phyloP scores from a whole-genome alignment of 306 rosid genomes.

The Vigna trinervia region DNA sequence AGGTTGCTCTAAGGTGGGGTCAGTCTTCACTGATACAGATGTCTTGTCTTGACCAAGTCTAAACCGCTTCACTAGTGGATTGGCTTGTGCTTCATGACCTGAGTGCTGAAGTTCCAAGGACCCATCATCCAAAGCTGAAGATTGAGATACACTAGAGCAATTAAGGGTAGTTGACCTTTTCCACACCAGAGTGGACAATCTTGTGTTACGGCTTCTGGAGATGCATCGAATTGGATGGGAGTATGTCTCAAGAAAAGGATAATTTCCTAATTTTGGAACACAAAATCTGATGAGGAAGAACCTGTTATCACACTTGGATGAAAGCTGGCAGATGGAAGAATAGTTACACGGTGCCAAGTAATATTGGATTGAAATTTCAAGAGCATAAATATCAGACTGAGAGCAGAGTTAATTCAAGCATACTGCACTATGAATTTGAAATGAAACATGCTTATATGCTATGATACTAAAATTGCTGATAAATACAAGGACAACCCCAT shows the following conservation, averaged over 20 bases:
- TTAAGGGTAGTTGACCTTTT: constrained; percentile 65
- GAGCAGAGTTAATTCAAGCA: constrained; percentile 8
- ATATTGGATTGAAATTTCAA: constrained; percentile 36
- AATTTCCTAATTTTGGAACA: constrained; percentile 59
- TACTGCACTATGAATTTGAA: constrained; percentile 11
- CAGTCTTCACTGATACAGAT: constrained; percentile 55
- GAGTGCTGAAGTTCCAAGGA: constrained; percentile 57
- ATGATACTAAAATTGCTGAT: neutral
- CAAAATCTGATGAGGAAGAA: constrained; percentile 77
- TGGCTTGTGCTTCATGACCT: constrained; percentile 56
- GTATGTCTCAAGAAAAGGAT: constrained; percentile 72
- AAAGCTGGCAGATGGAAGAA: constrained; percentile 70
- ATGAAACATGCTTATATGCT: constrained; percentile 22
- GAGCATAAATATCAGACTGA: constrained; percentile 6
- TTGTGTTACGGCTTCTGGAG: constrained; percentile 75
- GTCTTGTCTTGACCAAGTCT: constrained; percentile 73
- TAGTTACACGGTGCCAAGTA: constrained; percentile 40
- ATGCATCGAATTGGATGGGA: constrained; percentile 86
- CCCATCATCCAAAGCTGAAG: constrained; percentile 57
- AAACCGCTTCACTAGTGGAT: constrained; percentile 63
- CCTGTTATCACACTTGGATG: constrained; percentile 90
- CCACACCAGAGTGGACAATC: constrained; percentile 64
- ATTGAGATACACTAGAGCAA: constrained; percentile 51
- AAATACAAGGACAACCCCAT: neutral
- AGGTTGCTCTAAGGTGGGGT: constrained; percentile 53